phyloP scores from a whole-genome alignment of 2,329 filamentous ascomycete genomes.

The Cladosporium velox region DNA sequence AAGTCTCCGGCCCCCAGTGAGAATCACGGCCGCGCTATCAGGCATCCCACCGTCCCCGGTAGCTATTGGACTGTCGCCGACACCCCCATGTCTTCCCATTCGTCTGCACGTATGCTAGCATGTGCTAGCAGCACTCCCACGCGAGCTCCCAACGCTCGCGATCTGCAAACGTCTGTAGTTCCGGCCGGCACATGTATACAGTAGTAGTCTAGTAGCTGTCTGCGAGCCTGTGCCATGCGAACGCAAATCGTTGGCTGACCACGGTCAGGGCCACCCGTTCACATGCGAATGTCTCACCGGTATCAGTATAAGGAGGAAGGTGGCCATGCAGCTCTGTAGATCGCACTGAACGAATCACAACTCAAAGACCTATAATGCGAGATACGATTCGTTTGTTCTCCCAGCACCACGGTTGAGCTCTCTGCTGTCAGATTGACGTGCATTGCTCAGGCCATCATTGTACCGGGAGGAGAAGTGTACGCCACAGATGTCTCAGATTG shows the following conservation, averaged over 20 bases:
- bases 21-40: background rate
- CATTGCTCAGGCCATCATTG: background rate
- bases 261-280: background rate
- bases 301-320: background rate
- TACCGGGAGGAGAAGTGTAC: background rate
- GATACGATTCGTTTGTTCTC: background rate
- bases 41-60: conserved; percentile 7
- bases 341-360: conserved; percentile 3
- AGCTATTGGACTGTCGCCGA: conserved; percentile 1
- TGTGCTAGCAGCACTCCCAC: background rate
- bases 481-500: background rate
- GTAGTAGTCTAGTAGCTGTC: background rate
- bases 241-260: background rate
- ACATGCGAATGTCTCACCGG: conserved; percentile 1
- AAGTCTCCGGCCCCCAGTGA: background rate
- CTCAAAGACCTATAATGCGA: background rate
- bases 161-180: conserved; percentile 1
- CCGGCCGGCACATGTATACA: conserved; percentile 9
- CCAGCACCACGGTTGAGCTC: conserved; percentile 2
- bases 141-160: conserved; percentile 15
- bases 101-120: background rate
- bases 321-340: conserved; percentile 4
- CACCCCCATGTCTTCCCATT: conserved; percentile 13
- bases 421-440: background rate
- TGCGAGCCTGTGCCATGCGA: conserved; percentile 4